Evolutionary conservation across 345 rosid genomes (phyloP), one percentile per base, ranked within the genome.

Genomic region (Atalantia buxifolia): DNA sequence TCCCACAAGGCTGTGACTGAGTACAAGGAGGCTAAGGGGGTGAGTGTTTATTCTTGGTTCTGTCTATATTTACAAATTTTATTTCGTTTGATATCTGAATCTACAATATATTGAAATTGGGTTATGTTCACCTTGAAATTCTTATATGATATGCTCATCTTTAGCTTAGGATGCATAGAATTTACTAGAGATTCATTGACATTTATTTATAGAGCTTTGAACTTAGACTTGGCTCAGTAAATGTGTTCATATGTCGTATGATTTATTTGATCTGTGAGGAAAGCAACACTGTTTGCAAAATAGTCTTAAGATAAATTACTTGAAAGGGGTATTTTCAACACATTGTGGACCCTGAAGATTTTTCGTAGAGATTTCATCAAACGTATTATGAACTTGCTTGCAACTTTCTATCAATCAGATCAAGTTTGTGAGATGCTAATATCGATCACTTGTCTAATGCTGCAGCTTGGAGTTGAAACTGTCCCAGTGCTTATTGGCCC

Each of bases 1-100:
- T 95, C 96, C 62, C 99, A 95, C 94, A 95, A 93, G 91, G 99
- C 99, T 30, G 93, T 94, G 66, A 82, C 72, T 28, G 99, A 95
- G 79, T 95, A 91, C 86, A 92, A 91, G 93, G 99, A 95, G 86
- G 99, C 99, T 35, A 95, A 95, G 88, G 92, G 88, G 76, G 99
- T 95, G 87, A 28, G 93, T 86, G 21, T 27, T 50, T 25, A 9
- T 50, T 27, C 30, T 53, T 14, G 3, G 30, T 24, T 57, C 16
- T n/a, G 38, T 14, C 56, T 7, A 69, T 31, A 40, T 22, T 30
- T 53, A 14, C 19, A 21, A 35, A 12, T 24, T 25, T 33, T n/a
- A 24, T 72, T 2, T 59, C 9, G 14, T 19, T 42, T 21, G 30
- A 25, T 59, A 16, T 59, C 18, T 2, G 33, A 72, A 8, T 61